Evolutionary conservation across 805 yeast genomes (phyloP).

Genomic region (Pichia phayaonensis): DNA sequence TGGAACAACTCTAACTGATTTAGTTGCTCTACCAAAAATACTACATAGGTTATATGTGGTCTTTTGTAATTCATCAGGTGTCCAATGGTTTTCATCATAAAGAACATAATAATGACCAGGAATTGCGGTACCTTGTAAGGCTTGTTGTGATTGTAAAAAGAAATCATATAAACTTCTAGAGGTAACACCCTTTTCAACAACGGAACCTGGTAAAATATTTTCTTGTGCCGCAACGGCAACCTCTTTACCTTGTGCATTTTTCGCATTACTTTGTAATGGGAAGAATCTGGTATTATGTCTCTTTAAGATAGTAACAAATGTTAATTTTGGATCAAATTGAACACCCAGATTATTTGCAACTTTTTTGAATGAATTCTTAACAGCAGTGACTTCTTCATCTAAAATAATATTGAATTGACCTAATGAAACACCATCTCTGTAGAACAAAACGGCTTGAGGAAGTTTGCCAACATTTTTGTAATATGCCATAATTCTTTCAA

Average conservation of each 20-base stretch:
- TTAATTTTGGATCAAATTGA: conserved; percentile 23
- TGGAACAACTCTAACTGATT: conserved; percentile 27
- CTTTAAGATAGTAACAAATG: conserved; percentile 22
- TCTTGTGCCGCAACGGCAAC: conserved; percentile 20
- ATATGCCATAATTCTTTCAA: conserved; percentile 19
- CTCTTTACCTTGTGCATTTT: conserved; percentile 13
- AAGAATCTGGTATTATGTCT: conserved; percentile 25
- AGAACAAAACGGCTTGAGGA: conserved; percentile 23
- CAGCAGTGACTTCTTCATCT: conserved; percentile 23
- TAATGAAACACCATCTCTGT: conserved; percentile 29
- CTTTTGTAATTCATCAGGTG: conserved; percentile 23
- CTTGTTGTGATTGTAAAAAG: conserved; percentile 27
- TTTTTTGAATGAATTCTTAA: conserved; percentile 16
- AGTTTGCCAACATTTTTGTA: conserved; percentile 16
- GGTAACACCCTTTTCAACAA: conserved; percentile 27
- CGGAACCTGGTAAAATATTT: conserved; percentile 24
- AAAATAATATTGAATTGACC: conserved; percentile 26
- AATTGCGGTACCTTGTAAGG: conserved; percentile 29
- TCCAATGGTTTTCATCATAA: conserved; percentile 23
- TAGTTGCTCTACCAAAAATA: conserved; percentile 26
- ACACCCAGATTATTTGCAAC: conserved; percentile 12
- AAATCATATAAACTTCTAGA: conserved; percentile 27
- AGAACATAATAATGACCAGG: conserved; percentile 29
- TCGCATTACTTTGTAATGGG: conserved; percentile 23
- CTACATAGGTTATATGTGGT: conserved; percentile 26